Conservation (phyloP, 805 yeast species). For the Zygotorulaspora chibaensis region DNA sequence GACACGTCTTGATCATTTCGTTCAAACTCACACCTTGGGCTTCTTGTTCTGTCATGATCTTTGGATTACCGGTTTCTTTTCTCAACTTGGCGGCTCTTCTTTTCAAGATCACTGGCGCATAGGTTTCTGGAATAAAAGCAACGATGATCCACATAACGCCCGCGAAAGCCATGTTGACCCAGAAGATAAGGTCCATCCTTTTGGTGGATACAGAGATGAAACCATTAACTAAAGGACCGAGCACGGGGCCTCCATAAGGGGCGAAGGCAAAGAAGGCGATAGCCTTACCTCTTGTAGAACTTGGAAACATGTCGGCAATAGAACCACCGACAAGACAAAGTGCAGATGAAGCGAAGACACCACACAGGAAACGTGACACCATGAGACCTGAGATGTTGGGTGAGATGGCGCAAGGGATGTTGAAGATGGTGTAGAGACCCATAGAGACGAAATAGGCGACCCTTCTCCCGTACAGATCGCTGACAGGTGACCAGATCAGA, state of each 20-base stretch:
- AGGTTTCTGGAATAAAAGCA: conserved; percentile 79
- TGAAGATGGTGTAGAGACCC: conserved; percentile 69
- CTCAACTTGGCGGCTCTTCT: conserved; percentile 61
- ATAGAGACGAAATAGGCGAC: conserved; percentile 78
- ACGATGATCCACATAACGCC: conserved; percentile 74
- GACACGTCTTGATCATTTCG: conserved; percentile 68
- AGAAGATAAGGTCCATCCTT: conserved; percentile 65
- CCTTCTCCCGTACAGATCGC: conserved; percentile 81
- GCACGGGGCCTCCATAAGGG: conserved; percentile 89
- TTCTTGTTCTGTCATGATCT: conserved; percentile 91
- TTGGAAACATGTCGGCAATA: conserved; percentile 82
- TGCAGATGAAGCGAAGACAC: conserved; percentile 81
- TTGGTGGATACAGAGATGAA: conserved; percentile 72
- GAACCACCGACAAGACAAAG: conserved; percentile 87
- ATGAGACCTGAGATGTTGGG: conserved; percentile 77
- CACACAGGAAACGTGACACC: conserved; percentile 81
- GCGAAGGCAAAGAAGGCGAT: conserved; percentile 89
- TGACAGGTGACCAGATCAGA: conserved; percentile 80
- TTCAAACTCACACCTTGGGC: conserved; percentile 65
- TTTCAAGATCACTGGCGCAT: conserved; percentile 75
- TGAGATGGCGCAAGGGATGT: conserved; percentile 82
- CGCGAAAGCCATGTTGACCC: conserved; percentile 92
- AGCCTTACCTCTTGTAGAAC: conserved; percentile 78
- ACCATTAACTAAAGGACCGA: conserved; percentile 86
- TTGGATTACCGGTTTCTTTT: conserved; percentile 74